Evolutionary conservation across 2,329 filamentous ascomycete genomes (phyloP), one percentile per base, ranked within the genome.

Genomic region (Penicillium sclerotiorum): DNA sequence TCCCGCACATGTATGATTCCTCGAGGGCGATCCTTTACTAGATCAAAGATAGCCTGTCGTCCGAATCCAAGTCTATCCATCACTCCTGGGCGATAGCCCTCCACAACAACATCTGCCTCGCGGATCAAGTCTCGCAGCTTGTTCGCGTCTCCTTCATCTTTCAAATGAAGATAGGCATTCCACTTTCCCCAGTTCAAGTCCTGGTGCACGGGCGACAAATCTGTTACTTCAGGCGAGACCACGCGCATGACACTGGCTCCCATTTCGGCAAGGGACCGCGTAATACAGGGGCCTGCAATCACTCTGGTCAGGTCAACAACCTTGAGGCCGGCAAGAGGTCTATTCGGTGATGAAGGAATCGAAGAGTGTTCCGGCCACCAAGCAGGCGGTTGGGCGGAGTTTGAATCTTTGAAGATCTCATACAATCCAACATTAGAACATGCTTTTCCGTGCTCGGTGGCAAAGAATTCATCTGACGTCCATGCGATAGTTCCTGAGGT

Each of bases 161-260:
- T 84, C 8, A 89, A 75, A 53, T 89, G 79, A 5, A 90, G 71
- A 17, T 86, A 82, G 1, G 79, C 77, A 1, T 84, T 79, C 55
- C 85, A 85, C 65, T 90, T 90, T 20, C 87, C 87, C 62, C 85
- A 82, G 63, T 89, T 89, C 11, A 85, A 82, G 56, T 89, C 86
- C 1, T 88, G 80, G 58, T 89, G 86, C 68, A 88, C 88, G 68
- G 87, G 86, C 0, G 85, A 84, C 1, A 89, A 83, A 52, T 89
- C 87, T 4, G 82, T 81, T n/a, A 90, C 75, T 38, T 82, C 74
- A 0, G 84, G 80, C 7, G 82, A 83, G 2, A 86, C 90, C 38
- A 90, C 48, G 3, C 56, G 42, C 42, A 60, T 47, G 6, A 59
- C 51, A 4, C 32, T 44, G 0, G 78, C 78, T 0, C 78, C 78